Base-by-base conservation (phyloP, 345 rosid genomes). In the Geranium brycei region DNA sequence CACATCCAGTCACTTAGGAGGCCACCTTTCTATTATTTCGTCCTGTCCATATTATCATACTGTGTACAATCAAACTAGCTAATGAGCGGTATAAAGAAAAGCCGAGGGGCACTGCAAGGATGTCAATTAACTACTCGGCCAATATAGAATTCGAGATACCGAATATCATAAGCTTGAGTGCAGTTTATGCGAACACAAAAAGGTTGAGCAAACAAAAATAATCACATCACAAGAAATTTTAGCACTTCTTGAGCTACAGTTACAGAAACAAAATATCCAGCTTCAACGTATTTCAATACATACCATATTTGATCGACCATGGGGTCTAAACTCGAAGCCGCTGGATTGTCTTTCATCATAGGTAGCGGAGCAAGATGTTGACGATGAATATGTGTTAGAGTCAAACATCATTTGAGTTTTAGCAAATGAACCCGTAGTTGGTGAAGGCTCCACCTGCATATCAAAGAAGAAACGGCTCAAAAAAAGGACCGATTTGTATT, bases 361-460 rank as follows among this genome's bases (percentile, higher is more conserved):
- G 57, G 78, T 63, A 71, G 71, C 71, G 64, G 81, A 80, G 56
- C 80, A 74, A 68, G 69, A 74, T 67, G 72, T 41, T 31, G 72
- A 71, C 23, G 72, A 79, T 11, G 79, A 64, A 75, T 72, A 75
- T 59, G 82, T 62, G 70, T 63, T 74, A 18, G 82, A 78, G 58
- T 73, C 65, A 59, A 63, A 28, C 62, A 72, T 51, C 19, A 77
- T 62, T 59, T 74, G 91, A 76, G 86, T 84, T 73, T 90, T 88
- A 40, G 73, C 57, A 67, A 93, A 78, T 63, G 97, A 85, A 57
- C 99, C 99, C 5, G 96, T 86, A 61, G 99, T 88, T 64, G 97
- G 99, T 61, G 97, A 93, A 64, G 97, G 97, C 73, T 91, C 99
- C 31, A 83, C 83, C 99, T 91, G 85, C 74, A 76, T 72, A 47